These are phyloP conservation scores for Myxozyma neotropica DNA, from an alignment of 805 yeast species.

Conservation along the genomic window DNA sequence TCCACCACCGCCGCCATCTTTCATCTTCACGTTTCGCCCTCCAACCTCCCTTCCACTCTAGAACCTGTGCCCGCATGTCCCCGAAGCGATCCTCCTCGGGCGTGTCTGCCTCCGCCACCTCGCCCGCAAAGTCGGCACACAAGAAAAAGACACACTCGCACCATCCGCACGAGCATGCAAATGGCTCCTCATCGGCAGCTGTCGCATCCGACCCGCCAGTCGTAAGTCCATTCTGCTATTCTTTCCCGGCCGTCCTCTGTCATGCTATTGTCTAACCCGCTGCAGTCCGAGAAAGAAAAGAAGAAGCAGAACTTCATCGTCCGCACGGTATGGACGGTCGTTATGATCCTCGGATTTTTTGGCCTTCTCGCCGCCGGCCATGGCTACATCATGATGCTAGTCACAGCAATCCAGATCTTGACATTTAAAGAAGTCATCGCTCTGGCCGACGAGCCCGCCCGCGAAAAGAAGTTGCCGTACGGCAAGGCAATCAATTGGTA, in stretches of 20 bases:
- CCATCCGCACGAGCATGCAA: background rate
- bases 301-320: slow-evolving; percentile 83
- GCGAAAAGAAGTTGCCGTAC: slow-evolving; percentile 78
- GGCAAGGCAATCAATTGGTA: slow-evolving; percentile 34
- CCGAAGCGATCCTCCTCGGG: slow-evolving; percentile 12
- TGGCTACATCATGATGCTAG: slow-evolving; percentile 71
- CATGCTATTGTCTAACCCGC: background rate
- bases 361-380: slow-evolving; percentile 80
- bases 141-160: slow-evolving; percentile 6
- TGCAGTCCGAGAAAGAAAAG: slow-evolving; percentile 54
- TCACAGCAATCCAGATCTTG: slow-evolving; percentile 72
- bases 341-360: slow-evolving; percentile 80
- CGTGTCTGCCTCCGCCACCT: background rate
- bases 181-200: background rate
- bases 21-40: too few species aligned
- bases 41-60: background rate
- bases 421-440: slow-evolving; percentile 91
- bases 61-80: background rate
- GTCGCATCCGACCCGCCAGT: background rate
- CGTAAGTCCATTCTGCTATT: background rate
- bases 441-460: slow-evolving; percentile 79
- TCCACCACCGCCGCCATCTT: background rate
- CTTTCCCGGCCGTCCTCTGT: background rate
- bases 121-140: slow-evolving; percentile 11
- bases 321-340: slow-evolving; percentile 89